Conservation (phyloP, 1,284 basidiomycete genomes). For the Neonothopanus nambi region DNA sequence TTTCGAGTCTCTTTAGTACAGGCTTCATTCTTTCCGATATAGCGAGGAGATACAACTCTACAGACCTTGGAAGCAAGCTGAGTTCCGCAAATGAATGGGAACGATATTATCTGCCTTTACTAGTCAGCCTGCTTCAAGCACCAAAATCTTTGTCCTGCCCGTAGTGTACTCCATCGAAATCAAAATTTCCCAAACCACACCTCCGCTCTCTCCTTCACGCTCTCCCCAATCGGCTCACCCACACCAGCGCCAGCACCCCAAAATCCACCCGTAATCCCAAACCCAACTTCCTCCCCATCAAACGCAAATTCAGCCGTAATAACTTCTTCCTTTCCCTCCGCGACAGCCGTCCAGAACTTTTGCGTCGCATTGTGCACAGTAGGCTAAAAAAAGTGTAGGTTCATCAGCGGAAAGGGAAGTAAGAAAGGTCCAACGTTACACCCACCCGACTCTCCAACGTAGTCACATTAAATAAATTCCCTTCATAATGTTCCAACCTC, state of each 20-base stretch:
- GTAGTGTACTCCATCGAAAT: too few relatives aligned
- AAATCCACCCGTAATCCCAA: slow-evolving; percentile 21
- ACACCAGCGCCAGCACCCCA: slow-evolving; percentile 21
- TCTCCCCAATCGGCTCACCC: slow-evolving; percentile 15
- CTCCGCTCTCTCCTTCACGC: slow-evolving; percentile 22
- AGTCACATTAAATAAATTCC: slow-evolving; percentile 22
- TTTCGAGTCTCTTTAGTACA: too few relatives aligned
- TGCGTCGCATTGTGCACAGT: not conserved
- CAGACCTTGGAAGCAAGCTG: too few relatives aligned
- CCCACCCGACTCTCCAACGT: slow-evolving; percentile 18
- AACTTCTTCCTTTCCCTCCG: not conserved
- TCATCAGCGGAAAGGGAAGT: not conserved
- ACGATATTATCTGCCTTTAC: too few relatives aligned
- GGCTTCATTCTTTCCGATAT: too few relatives aligned
- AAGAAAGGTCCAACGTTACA: not conserved
- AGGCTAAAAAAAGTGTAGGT: slow-evolving; percentile 1
- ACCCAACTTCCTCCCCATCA: slow-evolving; percentile 10
- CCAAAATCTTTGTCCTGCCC: slow-evolving; percentile 26
- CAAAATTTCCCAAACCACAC: slow-evolving; percentile 18
- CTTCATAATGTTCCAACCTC: slow-evolving; percentile 23
- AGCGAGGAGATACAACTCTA: too few relatives aligned
- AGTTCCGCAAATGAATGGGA: too few relatives aligned
- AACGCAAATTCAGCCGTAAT: slow-evolving; percentile 15
- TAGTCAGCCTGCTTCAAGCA: too few relatives aligned
- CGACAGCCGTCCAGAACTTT: slow-evolving; percentile 4